These are phyloP conservation scores for Vanderwaltozyma tropicalis DNA, from an alignment of 805 yeast genomes.

Conservation along the genomic window DNA sequence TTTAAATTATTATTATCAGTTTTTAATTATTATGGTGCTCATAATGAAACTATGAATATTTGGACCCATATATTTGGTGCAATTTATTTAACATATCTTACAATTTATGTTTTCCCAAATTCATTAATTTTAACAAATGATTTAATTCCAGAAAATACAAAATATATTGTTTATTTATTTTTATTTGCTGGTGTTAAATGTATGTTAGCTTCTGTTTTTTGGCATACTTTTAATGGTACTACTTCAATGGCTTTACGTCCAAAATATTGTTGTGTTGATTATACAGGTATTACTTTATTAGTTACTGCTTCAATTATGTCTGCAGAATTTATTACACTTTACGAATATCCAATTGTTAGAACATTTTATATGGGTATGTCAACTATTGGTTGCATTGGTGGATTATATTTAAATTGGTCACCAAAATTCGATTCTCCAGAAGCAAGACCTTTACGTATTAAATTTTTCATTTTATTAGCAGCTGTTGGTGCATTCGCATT, in stretches of 20 bases:
- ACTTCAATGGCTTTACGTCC: conserved; percentile 51
- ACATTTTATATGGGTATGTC: conserved; percentile 49
- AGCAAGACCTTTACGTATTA: conserved; percentile 65
- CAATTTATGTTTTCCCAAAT: conserved; percentile 52
- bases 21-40: conserved; percentile 39
- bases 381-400: conserved; percentile 53
- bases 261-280: conserved; percentile 86
- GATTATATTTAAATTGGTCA: conserved; percentile 82
- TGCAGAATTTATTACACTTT: conserved; percentile 71
- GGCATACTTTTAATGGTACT: conserved; percentile 89
- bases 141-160: conserved; percentile 29
- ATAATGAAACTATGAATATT: conserved; percentile 85
- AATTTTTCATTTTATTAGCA: conserved; percentile 71
- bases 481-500: conserved; percentile 63
- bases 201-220: conserved; percentile 62
- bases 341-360: conserved; percentile 21
- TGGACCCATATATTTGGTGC: conserved; percentile 87
- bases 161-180: conserved; percentile 47
- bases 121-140: conserved; percentile 42
- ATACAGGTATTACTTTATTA: conserved; percentile 84
- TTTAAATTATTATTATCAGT: conserved; percentile 49
- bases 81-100: conserved; percentile 43
- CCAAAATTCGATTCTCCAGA: conserved; percentile 84
- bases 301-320: conserved; percentile 84
- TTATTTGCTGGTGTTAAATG: conserved; percentile 68